Percentiles rank a stretch among this genome's conserved stretches.
These are phyloP conservation scores for Sporothrix sp. DNA, from an alignment of 2,329 filamentous ascomycete species.

Conservation along the genomic window DNA sequence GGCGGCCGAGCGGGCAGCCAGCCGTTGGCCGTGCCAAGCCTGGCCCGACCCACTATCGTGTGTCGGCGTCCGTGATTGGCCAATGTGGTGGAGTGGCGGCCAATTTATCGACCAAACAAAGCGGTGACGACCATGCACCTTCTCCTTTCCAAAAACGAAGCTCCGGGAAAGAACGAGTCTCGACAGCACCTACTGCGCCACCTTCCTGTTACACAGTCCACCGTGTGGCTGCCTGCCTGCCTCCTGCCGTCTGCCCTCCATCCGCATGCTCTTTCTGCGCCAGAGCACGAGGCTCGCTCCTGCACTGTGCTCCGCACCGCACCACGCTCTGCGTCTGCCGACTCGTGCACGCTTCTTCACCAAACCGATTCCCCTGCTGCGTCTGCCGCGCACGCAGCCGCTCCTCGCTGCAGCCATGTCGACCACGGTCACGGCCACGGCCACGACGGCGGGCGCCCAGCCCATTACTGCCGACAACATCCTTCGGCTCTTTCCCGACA, in stretches of 20 bases:
- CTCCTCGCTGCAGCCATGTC: constrained; percentile 12
- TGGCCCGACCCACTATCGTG: too few relatives aligned
- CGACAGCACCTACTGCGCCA: too few relatives aligned
- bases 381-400: neutral
- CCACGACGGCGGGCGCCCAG: constrained; percentile 42
- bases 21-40: too few relatives aligned
- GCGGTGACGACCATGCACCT: too few relatives aligned
- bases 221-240: too few relatives aligned
- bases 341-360: neutral
- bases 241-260: too few relatives aligned
- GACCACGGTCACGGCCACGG: constrained; percentile 18
- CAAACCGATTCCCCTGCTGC: neutral
- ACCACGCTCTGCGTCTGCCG: neutral
- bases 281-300: constrained; percentile 6
- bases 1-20: neutral
- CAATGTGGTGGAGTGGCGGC: too few relatives aligned
- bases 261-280: constrained; percentile 7
- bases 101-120: too few relatives aligned
- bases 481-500: constrained; percentile 78
- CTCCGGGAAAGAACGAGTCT: too few relatives aligned
- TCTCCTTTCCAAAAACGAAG: too few relatives aligned
- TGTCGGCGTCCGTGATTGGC: too few relatives aligned
- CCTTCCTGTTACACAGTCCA: too few relatives aligned
- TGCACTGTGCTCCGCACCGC: neutral
- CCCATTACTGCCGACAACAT: constrained; percentile 80